These are phyloP conservation scores for Telopea speciosissima DNA, from an alignment of 177 flowering plant species.

Conservation along the genomic window DNA sequence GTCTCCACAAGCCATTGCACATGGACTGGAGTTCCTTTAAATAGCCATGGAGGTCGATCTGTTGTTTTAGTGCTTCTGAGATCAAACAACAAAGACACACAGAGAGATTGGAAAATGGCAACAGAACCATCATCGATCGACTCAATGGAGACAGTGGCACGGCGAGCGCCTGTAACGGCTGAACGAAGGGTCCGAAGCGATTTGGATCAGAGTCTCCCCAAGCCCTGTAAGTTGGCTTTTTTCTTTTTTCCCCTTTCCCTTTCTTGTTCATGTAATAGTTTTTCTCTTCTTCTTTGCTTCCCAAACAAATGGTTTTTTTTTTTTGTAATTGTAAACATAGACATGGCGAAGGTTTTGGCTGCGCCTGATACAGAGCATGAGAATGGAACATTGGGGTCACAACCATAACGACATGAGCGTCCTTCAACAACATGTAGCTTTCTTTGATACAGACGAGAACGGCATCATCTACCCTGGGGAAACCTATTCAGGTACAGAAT, in stretches of 20 bases:
- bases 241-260: not conserved
- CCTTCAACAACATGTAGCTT: no score
- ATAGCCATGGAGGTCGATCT: no score
- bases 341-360: slow-evolving; percentile 60
- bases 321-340: slow-evolving; percentile 26
- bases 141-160: slow-evolving; percentile 55
- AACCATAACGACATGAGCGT: slow-evolving; percentile 50
- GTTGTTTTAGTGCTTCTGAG: no score
- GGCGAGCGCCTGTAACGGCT: slow-evolving; percentile 52
- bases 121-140: slow-evolving; percentile 9
- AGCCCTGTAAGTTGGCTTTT: slow-evolving; percentile 56
- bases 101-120: no score
- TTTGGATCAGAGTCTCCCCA: slow-evolving; percentile 50
- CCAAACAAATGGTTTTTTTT: no score
- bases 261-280: not conserved
- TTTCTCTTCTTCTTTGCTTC: not conserved
- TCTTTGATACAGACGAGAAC: no score
- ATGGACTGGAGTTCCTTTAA: no score
- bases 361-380: slow-evolving; percentile 69
- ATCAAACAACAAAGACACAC: no score
- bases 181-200: slow-evolving; percentile 46
- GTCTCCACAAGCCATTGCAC: no score
- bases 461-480: no score
- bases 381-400: slow-evolving; percentile 63
- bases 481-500: no score